Percentiles rank a stretch among this genome's conserved stretches.
These are phyloP conservation scores for Zygnema cylindricum DNA, from an alignment of 139 green algal genomes.

Conservation along the genomic window DNA sequence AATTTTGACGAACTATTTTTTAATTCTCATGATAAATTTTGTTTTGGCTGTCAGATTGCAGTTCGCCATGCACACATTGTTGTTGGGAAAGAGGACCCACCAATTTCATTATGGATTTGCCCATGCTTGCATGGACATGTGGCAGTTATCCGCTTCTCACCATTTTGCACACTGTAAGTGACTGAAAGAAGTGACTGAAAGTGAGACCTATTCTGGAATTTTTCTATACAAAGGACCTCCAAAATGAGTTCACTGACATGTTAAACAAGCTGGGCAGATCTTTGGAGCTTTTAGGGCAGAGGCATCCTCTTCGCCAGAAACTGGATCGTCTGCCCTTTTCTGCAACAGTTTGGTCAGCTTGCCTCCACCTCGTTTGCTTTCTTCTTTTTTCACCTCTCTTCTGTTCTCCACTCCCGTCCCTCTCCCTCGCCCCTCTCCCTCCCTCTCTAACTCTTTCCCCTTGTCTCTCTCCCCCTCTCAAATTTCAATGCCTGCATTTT, in stretches of 20 bases:
- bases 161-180: neutral
- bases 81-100: neutral
- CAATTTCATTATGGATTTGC: neutral
- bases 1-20: too few relatives aligned
- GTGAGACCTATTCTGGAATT: too few relatives aligned
- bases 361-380: neutral
- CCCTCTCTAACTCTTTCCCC: neutral
- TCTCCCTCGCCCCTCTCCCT: neutral
- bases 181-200: neutral
- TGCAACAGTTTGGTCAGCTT: neutral
- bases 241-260: too few relatives aligned
- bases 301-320: neutral
- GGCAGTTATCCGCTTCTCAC: neutral
- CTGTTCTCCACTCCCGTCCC: neutral
- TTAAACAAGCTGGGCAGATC: neutral
- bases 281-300: neutral
- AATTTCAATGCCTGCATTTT: too few relatives aligned
- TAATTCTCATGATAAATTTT: too few relatives aligned
- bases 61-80: neutral
- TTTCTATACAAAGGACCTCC: too few relatives aligned
- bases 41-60: neutral
- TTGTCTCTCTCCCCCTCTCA: too few relatives aligned
- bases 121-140: neutral
- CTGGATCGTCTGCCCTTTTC: neutral
- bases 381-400: neutral